Evolutionary conservation across 768 basidiomycete genomes (phyloP).

Genomic region (Panaeolus cyanescens): DNA sequence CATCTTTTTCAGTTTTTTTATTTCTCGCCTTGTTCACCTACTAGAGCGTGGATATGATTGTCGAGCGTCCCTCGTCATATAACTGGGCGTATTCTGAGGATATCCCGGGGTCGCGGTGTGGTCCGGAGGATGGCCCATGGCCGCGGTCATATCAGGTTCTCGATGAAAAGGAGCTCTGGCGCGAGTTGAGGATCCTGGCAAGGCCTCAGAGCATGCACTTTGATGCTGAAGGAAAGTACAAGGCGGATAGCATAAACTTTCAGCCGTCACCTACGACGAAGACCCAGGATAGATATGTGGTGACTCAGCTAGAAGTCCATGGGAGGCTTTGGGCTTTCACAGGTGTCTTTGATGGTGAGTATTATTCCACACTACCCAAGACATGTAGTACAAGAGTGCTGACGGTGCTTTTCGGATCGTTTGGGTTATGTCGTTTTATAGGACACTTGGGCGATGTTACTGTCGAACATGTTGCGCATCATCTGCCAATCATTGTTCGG

Average conservation of each 20-base stretch:
- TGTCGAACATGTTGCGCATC: constrained; percentile 67
- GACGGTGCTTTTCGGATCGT: not conserved
- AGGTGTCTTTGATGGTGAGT: constrained; percentile 70
- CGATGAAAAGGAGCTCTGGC: constrained; percentile 52
- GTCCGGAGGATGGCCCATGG: constrained; percentile 67
- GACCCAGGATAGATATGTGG: constrained; percentile 68
- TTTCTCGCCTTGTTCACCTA: not conserved
- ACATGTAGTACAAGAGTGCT: not conserved
- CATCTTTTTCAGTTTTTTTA: not conserved
- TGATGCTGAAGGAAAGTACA: constrained; percentile 29
- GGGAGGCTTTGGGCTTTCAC: constrained; percentile 65
- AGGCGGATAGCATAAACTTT: constrained; percentile 64
- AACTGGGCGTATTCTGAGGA: constrained; percentile 58
- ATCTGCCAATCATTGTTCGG: constrained; percentile 67
- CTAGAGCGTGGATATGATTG: constrained; percentile 29
- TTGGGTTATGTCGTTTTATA: constrained; percentile 22
- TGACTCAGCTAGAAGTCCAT: constrained; percentile 55
- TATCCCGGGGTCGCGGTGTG: constrained; percentile 62
- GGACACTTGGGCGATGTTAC: constrained; percentile 73
- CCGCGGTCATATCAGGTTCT: constrained; percentile 59
- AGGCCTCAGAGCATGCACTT: constrained; percentile 50
- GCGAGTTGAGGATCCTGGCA: constrained; percentile 49
- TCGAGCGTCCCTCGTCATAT: constrained; percentile 33
- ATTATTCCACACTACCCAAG: not conserved
- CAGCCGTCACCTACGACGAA: constrained; percentile 56